phyloP scores from a whole-genome alignment of 331 rosid genomes.

The Pyracantha coccinea region DNA sequence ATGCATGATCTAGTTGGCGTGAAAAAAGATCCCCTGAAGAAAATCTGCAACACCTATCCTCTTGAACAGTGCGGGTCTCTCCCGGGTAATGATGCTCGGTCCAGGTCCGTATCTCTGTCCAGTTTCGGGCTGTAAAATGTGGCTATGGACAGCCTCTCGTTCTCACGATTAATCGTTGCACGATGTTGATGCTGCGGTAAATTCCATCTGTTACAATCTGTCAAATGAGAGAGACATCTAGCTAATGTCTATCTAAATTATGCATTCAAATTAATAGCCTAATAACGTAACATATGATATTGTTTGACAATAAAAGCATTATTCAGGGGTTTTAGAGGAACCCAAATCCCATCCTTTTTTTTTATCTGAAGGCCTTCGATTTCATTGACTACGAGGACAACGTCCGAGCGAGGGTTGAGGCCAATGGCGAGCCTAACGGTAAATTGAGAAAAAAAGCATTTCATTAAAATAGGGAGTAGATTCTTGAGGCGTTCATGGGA shows the following conservation, averaged over 20 bases:
- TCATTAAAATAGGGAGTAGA: too few relatives aligned
- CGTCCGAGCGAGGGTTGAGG: slow-evolving; percentile 37
- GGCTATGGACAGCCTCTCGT: slow-evolving; percentile 41
- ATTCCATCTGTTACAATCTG: slow-evolving; percentile 44
- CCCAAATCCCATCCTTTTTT: slow-evolving; percentile 24
- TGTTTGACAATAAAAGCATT: slow-evolving; percentile 30
- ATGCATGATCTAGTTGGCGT: slow-evolving; percentile 26
- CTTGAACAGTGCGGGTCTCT: slow-evolving; percentile 27
- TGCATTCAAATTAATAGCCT: too few relatives aligned
- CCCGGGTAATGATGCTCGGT: slow-evolving; percentile 19
- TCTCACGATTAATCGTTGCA: slow-evolving; percentile 22
- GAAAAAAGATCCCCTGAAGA: slow-evolving; percentile 9
- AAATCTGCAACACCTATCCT: slow-evolving; percentile 10
- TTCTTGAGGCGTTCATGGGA: too few relatives aligned
- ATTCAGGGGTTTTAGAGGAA: slow-evolving; percentile 27
- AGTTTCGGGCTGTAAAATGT: slow-evolving; percentile 20
- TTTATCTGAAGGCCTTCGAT: slow-evolving; percentile 39
- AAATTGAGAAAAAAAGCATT: too few relatives aligned
- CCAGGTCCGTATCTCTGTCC: slow-evolving; percentile 27
- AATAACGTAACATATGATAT: too few relatives aligned
- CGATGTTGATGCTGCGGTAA: slow-evolving; percentile 35
- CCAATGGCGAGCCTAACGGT: slow-evolving; percentile 14
- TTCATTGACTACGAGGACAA: slow-evolving; percentile 26
- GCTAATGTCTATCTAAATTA: slow-evolving; percentile 28
- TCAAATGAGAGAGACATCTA: neutral